These are phyloP conservation scores for Stromatinia cepivora DNA, from an alignment of 2,329 filamentous ascomycete genomes.

Conservation along the genomic window DNA sequence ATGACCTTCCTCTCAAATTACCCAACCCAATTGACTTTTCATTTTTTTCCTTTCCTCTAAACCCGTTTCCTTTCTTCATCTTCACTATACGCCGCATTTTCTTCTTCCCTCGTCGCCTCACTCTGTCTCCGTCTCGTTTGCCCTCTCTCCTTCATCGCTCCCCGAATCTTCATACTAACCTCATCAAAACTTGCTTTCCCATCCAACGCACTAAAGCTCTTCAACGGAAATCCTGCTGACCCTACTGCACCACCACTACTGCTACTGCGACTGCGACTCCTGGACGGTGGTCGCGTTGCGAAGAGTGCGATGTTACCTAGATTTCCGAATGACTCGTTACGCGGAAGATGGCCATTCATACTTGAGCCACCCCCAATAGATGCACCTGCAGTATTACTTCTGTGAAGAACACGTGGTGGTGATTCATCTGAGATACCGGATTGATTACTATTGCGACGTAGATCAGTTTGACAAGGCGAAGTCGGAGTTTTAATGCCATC, in stretches of 20 bases:
- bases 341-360: conserved; percentile 53
- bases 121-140: conserved; percentile 50
- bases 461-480: conserved; percentile 31
- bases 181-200: conserved; percentile 74
- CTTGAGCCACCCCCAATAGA: conserved; percentile 38
- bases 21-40: not conserved
- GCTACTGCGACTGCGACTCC: conserved; percentile 69
- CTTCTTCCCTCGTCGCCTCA: conserved; percentile 45
- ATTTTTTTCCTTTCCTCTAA: conserved; percentile 15
- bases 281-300: conserved; percentile 80
- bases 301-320: conserved; percentile 87
- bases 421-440: conserved; percentile 43
- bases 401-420: conserved; percentile 39
- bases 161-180: conserved; percentile 79
- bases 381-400: conserved; percentile 29
- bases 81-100: conserved; percentile 45
- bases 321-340: conserved; percentile 93
- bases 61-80: conserved; percentile 36
- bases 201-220: conserved; percentile 68
- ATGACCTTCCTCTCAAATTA: not conserved
- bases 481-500: conserved; percentile 31
- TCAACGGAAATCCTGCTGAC: conserved; percentile 63
- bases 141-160: conserved; percentile 80
- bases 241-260: conserved; percentile 65
- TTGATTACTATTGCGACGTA: conserved; percentile 50